These are phyloP conservation scores for Rhynchosporium agropyri DNA, from an alignment of 2,329 filamentous ascomycete genomes.

Conservation along the genomic window DNA sequence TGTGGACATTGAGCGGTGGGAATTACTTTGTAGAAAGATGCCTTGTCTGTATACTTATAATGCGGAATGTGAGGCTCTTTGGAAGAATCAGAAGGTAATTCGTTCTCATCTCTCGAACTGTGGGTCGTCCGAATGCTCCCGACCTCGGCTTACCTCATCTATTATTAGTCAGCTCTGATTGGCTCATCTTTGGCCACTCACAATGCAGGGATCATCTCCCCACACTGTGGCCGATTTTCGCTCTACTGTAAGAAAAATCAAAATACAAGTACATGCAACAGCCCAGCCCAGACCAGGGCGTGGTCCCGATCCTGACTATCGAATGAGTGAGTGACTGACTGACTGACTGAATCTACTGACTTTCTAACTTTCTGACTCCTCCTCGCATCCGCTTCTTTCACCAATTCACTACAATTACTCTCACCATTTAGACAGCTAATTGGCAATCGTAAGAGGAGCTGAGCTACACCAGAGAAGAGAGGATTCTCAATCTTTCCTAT, in stretches of 20 bases:
- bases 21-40: too few relatives aligned
- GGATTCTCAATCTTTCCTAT: constrained; percentile 2
- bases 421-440: background rate
- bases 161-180: background rate
- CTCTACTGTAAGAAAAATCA: constrained; percentile 11
- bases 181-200: background rate
- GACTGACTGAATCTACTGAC: too few relatives aligned
- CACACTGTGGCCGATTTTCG: constrained; percentile 24
- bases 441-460: constrained; percentile 14
- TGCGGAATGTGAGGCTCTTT: background rate
- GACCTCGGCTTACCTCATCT: constrained; percentile 11
- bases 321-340: too few relatives aligned
- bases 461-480: constrained; percentile 23
- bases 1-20: too few relatives aligned
- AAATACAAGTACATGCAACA: background rate
- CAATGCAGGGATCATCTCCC: constrained; percentile 14
- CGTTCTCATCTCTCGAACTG: background rate
- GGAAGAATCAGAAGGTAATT: too few relatives aligned
- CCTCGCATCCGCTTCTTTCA: background rate
- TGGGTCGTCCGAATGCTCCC: background rate
- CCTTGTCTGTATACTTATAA: background rate
- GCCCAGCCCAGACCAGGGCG: background rate
- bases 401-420: constrained; percentile 14
- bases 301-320: background rate
- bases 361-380: background rate